phyloP scores from a whole-genome alignment of 2,329 filamentous ascomycete genomes.

The Capronia coronata region DNA sequence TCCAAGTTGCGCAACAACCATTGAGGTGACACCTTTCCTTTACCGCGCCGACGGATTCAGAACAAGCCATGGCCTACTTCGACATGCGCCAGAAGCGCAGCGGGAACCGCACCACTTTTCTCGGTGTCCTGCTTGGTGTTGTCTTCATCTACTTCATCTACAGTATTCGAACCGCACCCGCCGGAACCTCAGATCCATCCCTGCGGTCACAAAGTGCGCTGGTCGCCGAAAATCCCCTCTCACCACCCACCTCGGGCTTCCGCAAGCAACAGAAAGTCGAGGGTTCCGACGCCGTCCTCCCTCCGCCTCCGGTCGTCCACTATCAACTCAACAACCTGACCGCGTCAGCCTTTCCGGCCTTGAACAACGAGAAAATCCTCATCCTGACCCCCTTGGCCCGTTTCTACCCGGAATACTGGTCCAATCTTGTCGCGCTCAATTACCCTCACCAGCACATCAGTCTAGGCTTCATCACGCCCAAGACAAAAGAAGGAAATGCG shows the following conservation, averaged over 20 bases:
- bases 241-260: slow-evolving; percentile 67
- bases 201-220: slow-evolving; percentile 46
- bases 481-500: slow-evolving; percentile 82
- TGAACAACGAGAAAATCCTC: slow-evolving; percentile 76
- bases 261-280: slow-evolving; percentile 51
- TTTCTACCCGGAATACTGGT: slow-evolving; percentile 94
- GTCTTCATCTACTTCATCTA: slow-evolving; percentile 25
- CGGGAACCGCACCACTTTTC: slow-evolving; percentile 17
- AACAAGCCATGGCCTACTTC: slow-evolving; percentile 18
- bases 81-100: slow-evolving; percentile 25
- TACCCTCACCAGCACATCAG: slow-evolving; percentile 96
- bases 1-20: slow-evolving; percentile 42
- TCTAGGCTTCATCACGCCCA: slow-evolving; percentile 91
- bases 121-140: slow-evolving; percentile 19
- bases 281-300: slow-evolving; percentile 29
- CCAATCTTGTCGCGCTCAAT: slow-evolving; percentile 73
- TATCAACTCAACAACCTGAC: slow-evolving; percentile 96
- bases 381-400: slow-evolving; percentile 87
- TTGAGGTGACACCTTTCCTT: slow-evolving; percentile 25
- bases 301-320: slow-evolving; percentile 73
- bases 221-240: slow-evolving; percentile 63
- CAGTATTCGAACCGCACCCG: slow-evolving; percentile 18
- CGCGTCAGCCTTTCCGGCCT: slow-evolving; percentile 66
- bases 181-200: slow-evolving; percentile 28
- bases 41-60: background rate